Evolutionary conservation across 2,329 filamentous ascomycete species (phyloP).

Genomic region (Ophiostoma quercus): DNA sequence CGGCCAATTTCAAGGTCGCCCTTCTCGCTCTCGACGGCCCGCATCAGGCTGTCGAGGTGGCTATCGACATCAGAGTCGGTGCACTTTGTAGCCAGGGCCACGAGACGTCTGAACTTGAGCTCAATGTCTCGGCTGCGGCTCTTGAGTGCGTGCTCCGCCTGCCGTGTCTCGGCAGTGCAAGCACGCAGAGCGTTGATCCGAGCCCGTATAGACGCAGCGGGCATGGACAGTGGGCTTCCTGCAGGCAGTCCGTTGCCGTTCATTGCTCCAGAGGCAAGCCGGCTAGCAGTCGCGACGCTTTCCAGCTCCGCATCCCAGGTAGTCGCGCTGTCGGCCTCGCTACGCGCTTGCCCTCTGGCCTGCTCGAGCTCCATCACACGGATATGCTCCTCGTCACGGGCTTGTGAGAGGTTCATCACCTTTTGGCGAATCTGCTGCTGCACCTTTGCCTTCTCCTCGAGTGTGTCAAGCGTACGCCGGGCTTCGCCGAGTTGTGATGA

Average conservation of each 20-base stretch:
- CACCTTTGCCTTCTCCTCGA: slow-evolving; percentile 60
- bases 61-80: slow-evolving; percentile 73
- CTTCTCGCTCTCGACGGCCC: slow-evolving; percentile 83
- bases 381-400: slow-evolving; percentile 64
- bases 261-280: slow-evolving; percentile 29
- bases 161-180: slow-evolving; percentile 62
- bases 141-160: slow-evolving; percentile 65
- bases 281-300: slow-evolving; percentile 36
- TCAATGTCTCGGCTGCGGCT: slow-evolving; percentile 79
- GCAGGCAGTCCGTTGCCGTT: slow-evolving; percentile 29
- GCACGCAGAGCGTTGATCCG: slow-evolving; percentile 58
- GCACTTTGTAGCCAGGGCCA: slow-evolving; percentile 78
- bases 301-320: slow-evolving; percentile 53
- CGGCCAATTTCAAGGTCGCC: slow-evolving; percentile 69
- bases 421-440: slow-evolving; percentile 64
- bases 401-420: slow-evolving; percentile 70
- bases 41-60: slow-evolving; percentile 70
- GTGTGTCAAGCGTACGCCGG: slow-evolving; percentile 63
- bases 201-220: slow-evolving; percentile 59
- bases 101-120: slow-evolving; percentile 79
- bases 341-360: slow-evolving; percentile 35
- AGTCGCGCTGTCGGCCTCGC: slow-evolving; percentile 42
- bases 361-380: slow-evolving; percentile 46
- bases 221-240: slow-evolving; percentile 49
- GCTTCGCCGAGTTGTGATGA: slow-evolving; percentile 75